Evolutionary conservation across 2,329 filamentous ascomycete species (phyloP).

Genomic region (Fusarium lateritium): DNA sequence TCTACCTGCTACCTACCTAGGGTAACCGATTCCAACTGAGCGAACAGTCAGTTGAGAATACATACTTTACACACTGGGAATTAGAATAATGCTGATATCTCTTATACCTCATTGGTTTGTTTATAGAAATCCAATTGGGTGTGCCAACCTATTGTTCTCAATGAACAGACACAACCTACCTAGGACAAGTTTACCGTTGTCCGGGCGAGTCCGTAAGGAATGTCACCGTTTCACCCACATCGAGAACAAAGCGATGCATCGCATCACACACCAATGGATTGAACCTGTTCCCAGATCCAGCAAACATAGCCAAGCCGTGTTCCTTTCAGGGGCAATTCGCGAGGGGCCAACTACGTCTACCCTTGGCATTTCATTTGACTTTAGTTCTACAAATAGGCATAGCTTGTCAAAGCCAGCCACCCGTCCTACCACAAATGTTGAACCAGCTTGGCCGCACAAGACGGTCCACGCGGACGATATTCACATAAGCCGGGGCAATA

Average conservation of each 20-base stretch:
- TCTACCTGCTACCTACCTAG: not conserved
- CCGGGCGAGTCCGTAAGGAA: not conserved
- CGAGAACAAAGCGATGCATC: slow-evolving; percentile 12
- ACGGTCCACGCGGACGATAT: slow-evolving; percentile 26
- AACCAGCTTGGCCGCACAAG: slow-evolving; percentile 27
- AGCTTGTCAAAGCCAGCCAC: slow-evolving; percentile 15
- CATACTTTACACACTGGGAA: not conserved
- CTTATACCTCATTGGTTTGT: not conserved
- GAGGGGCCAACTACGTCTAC: slow-evolving; percentile 4
- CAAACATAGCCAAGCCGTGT: slow-evolving; percentile 24
- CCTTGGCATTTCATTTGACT: slow-evolving; percentile 1
- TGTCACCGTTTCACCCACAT: not conserved
- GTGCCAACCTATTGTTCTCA: not conserved
- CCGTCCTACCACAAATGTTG: slow-evolving; percentile 14
- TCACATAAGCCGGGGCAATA: slow-evolving; percentile 23
- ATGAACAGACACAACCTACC: no score
- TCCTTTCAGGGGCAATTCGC: slow-evolving; percentile 22
- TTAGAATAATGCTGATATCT: not conserved
- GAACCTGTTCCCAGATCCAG: slow-evolving; percentile 4
- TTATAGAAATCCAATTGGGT: not conserved
- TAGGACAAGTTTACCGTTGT: not conserved
- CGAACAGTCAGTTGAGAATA: not conserved
- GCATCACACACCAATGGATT: slow-evolving; percentile 21
- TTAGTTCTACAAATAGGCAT: slow-evolving; percentile 4
- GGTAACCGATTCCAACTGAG: not conserved